These are phyloP conservation scores for Beauveria bassiana DNA, from an alignment of 2,329 filamentous ascomycete genomes.

Conservation along the genomic window DNA sequence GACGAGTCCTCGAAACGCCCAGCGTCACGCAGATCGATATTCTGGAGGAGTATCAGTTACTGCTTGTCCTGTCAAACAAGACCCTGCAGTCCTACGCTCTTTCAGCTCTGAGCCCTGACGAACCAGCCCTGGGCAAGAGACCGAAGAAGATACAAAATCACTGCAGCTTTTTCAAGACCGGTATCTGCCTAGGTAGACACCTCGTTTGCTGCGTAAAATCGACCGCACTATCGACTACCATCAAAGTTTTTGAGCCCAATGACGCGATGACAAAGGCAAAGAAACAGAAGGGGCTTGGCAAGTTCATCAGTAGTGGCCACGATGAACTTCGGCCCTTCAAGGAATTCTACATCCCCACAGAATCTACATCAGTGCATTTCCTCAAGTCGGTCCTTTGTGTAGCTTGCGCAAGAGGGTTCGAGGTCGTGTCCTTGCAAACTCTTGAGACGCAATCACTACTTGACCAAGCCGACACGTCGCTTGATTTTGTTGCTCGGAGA, in stretches of 20 bases:
- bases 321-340: conserved; percentile 96
- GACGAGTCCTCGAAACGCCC: conserved; percentile 75
- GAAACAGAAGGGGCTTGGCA: conserved; percentile 90
- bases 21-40: conserved; percentile 94
- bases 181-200: conserved; percentile 88
- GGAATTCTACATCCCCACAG: conserved; percentile 97
- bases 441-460: conserved; percentile 96
- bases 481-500: conserved; percentile 92
- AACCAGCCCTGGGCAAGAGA: conserved; percentile 71
- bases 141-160: conserved; percentile 96
- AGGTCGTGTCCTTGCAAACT: conserved; percentile 92
- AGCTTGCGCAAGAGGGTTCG: conserved; percentile 89
- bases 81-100: conserved; percentile 84
- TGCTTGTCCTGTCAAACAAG: conserved; percentile 89
- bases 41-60: conserved; percentile 85
- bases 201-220: conserved; percentile 96
- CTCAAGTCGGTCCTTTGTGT: conserved; percentile 94
- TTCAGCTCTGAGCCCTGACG: conserved; percentile 76
- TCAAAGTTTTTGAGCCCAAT: conserved; percentile 98
- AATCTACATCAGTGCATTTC: conserved; percentile 98
- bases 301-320: conserved; percentile 89
- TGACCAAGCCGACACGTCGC: conserved; percentile 93
- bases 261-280: conserved; percentile 89
- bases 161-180: conserved; percentile 97
- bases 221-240: conserved; percentile 84